These are phyloP conservation scores for Buddleja alternifolia DNA, from an alignment of 257 asterid genomes.

Conservation along the genomic window DNA sequence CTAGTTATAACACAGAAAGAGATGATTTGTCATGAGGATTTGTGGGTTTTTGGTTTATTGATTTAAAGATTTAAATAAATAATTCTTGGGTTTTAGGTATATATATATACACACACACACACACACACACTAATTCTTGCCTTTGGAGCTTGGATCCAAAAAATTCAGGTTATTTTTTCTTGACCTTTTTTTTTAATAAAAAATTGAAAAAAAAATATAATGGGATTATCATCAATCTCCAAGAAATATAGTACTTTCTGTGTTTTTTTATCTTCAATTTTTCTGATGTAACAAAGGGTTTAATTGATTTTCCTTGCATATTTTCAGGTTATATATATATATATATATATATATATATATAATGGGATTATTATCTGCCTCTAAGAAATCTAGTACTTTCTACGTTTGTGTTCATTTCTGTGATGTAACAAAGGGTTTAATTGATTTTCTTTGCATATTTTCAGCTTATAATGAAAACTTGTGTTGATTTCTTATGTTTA, in stretches of 20 bases:
- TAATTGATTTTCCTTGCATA: not conserved
- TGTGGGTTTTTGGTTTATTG: constrained; percentile 15
- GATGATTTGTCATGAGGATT: not conserved
- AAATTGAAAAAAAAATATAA: too few species aligned
- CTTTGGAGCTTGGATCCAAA: constrained; percentile 26
- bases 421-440: constrained; percentile 33
- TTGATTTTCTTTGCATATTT: constrained; percentile 19
- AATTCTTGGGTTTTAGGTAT: too few species aligned
- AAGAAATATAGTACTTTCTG: constrained; percentile 31
- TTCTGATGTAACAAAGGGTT: constrained; percentile 30
- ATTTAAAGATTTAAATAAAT: constrained; percentile 1
- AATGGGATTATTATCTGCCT: not conserved
- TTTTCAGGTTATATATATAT: not conserved
- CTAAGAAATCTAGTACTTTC: constrained; percentile 32
- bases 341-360: too few species aligned
- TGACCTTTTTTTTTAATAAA: too few species aligned
- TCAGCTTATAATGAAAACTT: not conserved
- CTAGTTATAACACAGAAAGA: not conserved
- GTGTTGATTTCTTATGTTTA: not conserved
- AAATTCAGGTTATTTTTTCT: constrained; percentile 15
- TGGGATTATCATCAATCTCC: constrained; percentile 2
- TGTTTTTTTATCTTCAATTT: constrained; percentile 24
- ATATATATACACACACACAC: too few species aligned
- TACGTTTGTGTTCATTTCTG: constrained; percentile 29
- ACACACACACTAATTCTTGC: not conserved